Base-by-base conservation (phyloP, 306 rosid genomes). In the Geum urbanum region DNA sequence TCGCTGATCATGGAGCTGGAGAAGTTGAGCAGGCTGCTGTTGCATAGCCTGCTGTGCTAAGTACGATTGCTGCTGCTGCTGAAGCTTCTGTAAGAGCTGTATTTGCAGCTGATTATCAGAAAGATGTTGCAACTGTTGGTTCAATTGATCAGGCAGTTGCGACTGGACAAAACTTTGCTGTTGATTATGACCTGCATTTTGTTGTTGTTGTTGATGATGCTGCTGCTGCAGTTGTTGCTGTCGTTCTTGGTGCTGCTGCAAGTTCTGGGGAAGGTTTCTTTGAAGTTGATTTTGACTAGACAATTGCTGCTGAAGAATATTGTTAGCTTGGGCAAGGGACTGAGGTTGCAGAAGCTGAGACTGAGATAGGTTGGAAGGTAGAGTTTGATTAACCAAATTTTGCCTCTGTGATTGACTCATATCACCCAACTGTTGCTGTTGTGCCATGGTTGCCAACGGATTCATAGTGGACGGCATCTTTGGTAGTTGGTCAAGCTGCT, bases 21-120 rank as follows among this genome's bases (percentile, higher is more conserved):
- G 18, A 39, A 73, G 83, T 74, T 86, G 98, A 74, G 85, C 41
- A 44, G 92, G 88, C 75, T 82, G 90, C 72, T 74, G 92, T 76
- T 80, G 70, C 12, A 76, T 57, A 41, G 91, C 82, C 75, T 90
- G 98, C 72, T 92, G 96, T 15, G 85, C 82, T 70, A 89, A 71
- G 80, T 77, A 67, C 16, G 89, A 76, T 70, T 89, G 96, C 60
- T 85, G 85, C 67, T 85, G 95, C 69, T 88, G 98, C 68, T 90
- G 96, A 76, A 86, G 83, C 86, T 87, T 88, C 71, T 90, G 96
- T 55, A 94, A 69, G 68, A 94, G 81, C 62, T 85, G 97, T 78
- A 83, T 57, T 63, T 85, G 92, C 74, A 86, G 66, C 77, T 86
- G 96, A 75, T 72, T 85, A 22, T 94, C 98, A 6, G 98, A 84